phyloP scores from a whole-genome alignment of 1,284 basidiomycete genomes.

The Austropuccinia psidii region DNA sequence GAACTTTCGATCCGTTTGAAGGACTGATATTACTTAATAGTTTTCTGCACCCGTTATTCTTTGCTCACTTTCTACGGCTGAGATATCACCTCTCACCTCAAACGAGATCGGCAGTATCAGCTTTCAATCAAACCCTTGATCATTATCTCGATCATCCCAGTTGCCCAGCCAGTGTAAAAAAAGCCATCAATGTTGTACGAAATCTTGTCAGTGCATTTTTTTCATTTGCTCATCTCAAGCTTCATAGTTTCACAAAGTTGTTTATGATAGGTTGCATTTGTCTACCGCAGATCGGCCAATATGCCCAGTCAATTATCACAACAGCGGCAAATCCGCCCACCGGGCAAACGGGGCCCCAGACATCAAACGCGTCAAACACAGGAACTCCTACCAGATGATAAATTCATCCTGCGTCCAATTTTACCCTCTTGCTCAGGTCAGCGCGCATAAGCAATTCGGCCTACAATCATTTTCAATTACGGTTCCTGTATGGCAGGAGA shows the following conservation, averaged over 20 bases:
- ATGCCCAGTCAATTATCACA: conserved; percentile 31
- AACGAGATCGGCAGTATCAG: conserved; percentile 18
- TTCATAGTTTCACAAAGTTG: background rate
- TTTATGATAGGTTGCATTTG: background rate
- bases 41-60: conserved; percentile 33
- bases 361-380: conserved; percentile 17
- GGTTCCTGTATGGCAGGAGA: too few species aligned
- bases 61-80: conserved; percentile 26
- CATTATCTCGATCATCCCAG: conserved; percentile 34
- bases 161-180: conserved; percentile 22
- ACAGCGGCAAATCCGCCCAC: conserved; percentile 20
- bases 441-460: too few species aligned
- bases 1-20: background rate
- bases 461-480: too few species aligned
- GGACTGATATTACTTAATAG: background rate
- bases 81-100: conserved; percentile 34
- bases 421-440: too few species aligned
- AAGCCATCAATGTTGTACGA: conserved; percentile 14
- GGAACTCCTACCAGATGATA: too few species aligned
- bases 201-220: background rate
- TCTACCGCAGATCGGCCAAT: conserved; percentile 21
- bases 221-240: background rate
- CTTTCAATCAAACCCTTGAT: conserved; percentile 20
- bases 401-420: too few species aligned
- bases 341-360: conserved; percentile 21